phyloP scores from a whole-genome alignment of 176 grass and related monocot genomes.

The Triticum dicoccoides region DNA sequence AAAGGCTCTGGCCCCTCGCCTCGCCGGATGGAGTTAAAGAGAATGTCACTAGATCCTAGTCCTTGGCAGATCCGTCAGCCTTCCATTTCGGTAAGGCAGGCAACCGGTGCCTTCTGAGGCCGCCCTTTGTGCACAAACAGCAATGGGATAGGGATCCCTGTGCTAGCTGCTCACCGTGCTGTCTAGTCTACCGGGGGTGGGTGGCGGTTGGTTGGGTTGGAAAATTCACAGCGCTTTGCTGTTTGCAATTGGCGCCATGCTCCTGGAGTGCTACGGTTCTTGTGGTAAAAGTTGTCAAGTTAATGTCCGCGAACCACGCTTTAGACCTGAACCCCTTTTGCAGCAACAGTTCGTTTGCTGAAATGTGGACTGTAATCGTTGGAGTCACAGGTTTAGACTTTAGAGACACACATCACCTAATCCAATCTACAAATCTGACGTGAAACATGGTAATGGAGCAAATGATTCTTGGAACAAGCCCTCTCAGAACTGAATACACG shows the following conservation, averaged over 20 bases:
- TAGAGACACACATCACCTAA: too few relatives aligned
- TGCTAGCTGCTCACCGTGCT: neutral
- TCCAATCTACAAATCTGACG: too few relatives aligned
- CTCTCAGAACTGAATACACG: conserved; percentile 24
- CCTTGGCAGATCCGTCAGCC: conserved; percentile 41
- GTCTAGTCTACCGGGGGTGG: neutral
- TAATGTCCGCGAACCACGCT: neutral
- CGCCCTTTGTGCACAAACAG: conserved; percentile 17
- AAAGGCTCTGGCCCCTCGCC: neutral
- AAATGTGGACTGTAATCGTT: too few relatives aligned
- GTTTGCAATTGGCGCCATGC: conserved; percentile 20
- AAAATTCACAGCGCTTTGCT: conserved; percentile 3
- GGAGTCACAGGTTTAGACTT: too few relatives aligned
- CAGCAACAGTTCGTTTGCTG: neutral
- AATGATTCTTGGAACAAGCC: neutral
- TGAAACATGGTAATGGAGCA: neutral
- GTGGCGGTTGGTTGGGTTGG: conserved; percentile 14
- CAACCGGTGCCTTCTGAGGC: conserved; percentile 27
- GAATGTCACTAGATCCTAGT: conserved; percentile 44
- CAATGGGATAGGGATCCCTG: neutral
- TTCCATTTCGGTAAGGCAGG: conserved; percentile 25
- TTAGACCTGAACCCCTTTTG: neutral
- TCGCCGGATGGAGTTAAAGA: neutral
- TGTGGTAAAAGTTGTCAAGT: conserved; percentile 2
- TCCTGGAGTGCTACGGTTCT: conserved; percentile 26